Conservation (phyloP, 1,284 basidiomycete genomes). For the Earliella scabrosa region DNA sequence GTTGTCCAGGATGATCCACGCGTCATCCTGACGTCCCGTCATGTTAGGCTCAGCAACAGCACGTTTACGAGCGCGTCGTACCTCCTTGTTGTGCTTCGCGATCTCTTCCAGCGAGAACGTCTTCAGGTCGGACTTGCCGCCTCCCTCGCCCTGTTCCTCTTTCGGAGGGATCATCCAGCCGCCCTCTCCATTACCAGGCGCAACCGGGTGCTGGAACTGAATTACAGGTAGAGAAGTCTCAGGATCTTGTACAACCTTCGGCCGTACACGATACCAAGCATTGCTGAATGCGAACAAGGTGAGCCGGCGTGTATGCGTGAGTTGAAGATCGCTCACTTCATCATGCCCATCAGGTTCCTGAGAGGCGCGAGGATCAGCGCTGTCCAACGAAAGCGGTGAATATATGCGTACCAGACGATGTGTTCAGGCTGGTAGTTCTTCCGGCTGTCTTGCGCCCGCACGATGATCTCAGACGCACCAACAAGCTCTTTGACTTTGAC, state of each 20-base stretch:
- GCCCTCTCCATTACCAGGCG: constrained; percentile 19
- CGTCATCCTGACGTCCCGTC: constrained; percentile 20
- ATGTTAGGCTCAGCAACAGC: background rate
- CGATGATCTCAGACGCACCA: constrained; percentile 22
- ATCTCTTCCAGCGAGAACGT: constrained; percentile 27
- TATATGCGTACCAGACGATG: constrained; percentile 20
- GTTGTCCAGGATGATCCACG: constrained; percentile 32
- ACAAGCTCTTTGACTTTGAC: constrained; percentile 21
- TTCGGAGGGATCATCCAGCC: constrained; percentile 29
- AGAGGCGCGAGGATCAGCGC: background rate
- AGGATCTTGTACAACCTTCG: constrained; percentile 11
- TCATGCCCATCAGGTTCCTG: constrained; percentile 28
- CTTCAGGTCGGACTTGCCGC: background rate
- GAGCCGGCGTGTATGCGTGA: background rate
- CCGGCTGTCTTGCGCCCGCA: constrained; percentile 26
- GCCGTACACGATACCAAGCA: constrained; percentile 30
- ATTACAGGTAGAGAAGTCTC: constrained; percentile 9
- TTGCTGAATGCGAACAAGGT: constrained; percentile 15
- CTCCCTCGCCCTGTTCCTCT: background rate
- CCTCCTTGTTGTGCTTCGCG: constrained; percentile 27
- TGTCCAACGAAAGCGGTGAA: background rate
- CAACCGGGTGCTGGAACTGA: constrained; percentile 28
- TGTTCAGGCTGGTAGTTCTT: constrained; percentile 30
- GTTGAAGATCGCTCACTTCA: constrained; percentile 21
- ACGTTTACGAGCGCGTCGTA: background rate